Percentiles rank a stretch among this genome's conserved stretches.
Evolutionary conservation across 805 yeast genomes (phyloP).

Genomic region (Candida incommunis): DNA sequence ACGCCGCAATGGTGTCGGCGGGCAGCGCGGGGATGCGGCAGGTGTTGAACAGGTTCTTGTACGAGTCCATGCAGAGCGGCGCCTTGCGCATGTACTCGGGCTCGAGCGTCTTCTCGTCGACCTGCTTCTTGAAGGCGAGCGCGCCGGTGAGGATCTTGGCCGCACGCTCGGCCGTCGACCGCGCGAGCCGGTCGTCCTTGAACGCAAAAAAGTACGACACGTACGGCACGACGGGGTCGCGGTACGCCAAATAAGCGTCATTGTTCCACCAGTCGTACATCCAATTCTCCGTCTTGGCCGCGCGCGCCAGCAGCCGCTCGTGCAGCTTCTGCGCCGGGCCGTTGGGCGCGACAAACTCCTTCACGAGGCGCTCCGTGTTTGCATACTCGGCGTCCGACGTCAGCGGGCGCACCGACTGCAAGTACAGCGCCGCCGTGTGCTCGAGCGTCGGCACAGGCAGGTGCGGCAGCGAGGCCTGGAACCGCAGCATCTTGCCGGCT

Average conservation of each 20-base stretch:
- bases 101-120: constrained; percentile 60
- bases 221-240: constrained; percentile 91
- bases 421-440: constrained; percentile 54
- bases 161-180: constrained; percentile 40
- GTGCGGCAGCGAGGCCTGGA: constrained; percentile 61
- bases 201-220: constrained; percentile 85
- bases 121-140: constrained; percentile 47
- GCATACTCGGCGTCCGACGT: constrained; percentile 35
- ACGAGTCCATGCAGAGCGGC: constrained; percentile 93
- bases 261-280: constrained; percentile 86
- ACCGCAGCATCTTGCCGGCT: constrained; percentile 57
- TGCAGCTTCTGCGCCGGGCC: constrained; percentile 62
- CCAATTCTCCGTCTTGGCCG: constrained; percentile 69
- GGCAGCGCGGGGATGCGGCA: constrained; percentile 53
- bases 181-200: constrained; percentile 37
- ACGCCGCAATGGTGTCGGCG: constrained; percentile 45
- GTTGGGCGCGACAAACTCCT: constrained; percentile 47
- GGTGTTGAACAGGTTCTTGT: constrained; percentile 81
- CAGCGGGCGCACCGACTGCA: constrained; percentile 60
- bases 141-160: constrained; percentile 58
- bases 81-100: constrained; percentile 63
- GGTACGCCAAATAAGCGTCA: constrained; percentile 77
- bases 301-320: constrained; percentile 41
- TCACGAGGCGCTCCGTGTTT: constrained; percentile 41
- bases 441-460: constrained; percentile 78